Conservation (phyloP, 2,329 filamentous ascomycete species). For the Metarhizium album region DNA sequence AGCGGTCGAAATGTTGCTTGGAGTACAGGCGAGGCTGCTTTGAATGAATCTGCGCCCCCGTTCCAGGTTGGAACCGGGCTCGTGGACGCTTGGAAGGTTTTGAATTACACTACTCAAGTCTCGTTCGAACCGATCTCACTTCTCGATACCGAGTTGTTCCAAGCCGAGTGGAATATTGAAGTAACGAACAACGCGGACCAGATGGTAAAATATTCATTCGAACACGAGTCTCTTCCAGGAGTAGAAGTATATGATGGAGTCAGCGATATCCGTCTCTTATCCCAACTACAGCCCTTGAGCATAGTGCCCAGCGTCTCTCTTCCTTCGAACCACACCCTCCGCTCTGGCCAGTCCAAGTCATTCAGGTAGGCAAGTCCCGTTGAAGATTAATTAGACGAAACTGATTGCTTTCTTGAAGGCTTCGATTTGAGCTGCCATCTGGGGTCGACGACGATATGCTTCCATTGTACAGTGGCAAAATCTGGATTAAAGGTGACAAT, state of each 20-base stretch:
- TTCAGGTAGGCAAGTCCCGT: slow-evolving; percentile 13
- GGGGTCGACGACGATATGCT: slow-evolving; percentile 22
- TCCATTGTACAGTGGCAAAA: slow-evolving; percentile 34
- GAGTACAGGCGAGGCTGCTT: slow-evolving; percentile 10
- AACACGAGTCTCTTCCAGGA: slow-evolving; percentile 30
- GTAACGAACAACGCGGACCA: slow-evolving; percentile 33
- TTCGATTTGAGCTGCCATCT: slow-evolving; percentile 19
- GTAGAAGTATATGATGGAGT: slow-evolving; percentile 20
- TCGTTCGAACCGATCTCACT: slow-evolving; percentile 34
- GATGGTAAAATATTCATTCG: slow-evolving; percentile 29
- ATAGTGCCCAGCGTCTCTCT: slow-evolving; percentile 20
- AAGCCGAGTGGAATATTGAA: slow-evolving; percentile 19
- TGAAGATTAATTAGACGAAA: neutral
- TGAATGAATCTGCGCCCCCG: slow-evolving; percentile 17
- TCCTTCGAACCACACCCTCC: slow-evolving; percentile 15
- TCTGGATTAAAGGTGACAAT: slow-evolving; percentile 28
- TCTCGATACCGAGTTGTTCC: slow-evolving; percentile 36
- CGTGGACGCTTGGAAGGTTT: slow-evolving; percentile 32
- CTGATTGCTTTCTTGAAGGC: slow-evolving; percentile 10
- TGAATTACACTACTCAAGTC: slow-evolving; percentile 25
- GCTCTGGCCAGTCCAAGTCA: slow-evolving; percentile 19
- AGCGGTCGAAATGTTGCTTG: slow-evolving; percentile 23
- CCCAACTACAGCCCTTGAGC: slow-evolving; percentile 15
- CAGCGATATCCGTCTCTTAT: slow-evolving; percentile 19
- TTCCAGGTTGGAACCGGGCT: slow-evolving; percentile 37